Conservation (phyloP, 2,329 filamentous ascomycete genomes). For the Nectriaceae sp. region DNA sequence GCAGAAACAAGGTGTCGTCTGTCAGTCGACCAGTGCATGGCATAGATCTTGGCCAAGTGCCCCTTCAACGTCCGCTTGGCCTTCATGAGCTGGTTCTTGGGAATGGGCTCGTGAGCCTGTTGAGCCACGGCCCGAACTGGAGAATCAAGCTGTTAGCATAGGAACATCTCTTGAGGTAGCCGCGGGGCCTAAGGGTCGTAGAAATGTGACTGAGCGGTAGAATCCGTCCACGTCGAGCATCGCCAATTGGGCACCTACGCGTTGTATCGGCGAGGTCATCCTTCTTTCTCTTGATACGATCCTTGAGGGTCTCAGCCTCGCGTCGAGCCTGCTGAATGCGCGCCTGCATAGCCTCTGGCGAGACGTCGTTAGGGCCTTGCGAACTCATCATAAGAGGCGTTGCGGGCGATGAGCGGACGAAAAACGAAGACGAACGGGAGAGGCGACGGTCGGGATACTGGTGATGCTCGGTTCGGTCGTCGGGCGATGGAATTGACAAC, state of each 20-base stretch:
- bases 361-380: constrained; percentile 63
- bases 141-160: constrained; percentile 25
- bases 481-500: constrained; percentile 29
- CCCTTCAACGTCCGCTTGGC: constrained; percentile 95
- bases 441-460: constrained; percentile 11
- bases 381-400: constrained; percentile 51
- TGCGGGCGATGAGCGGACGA: constrained; percentile 16
- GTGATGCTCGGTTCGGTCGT: constrained; percentile 17
- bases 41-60: constrained; percentile 98
- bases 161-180: not conserved
- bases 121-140: constrained; percentile 89
- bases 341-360: constrained; percentile 84
- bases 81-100: constrained; percentile 92
- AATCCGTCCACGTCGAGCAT: not conserved
- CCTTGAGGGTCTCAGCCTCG: constrained; percentile 97
- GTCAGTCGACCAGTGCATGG: constrained; percentile 99
- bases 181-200: not conserved
- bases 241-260: constrained; percentile 63
- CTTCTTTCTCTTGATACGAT: constrained; percentile 99
- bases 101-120: constrained; percentile 88
- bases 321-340: constrained; percentile 89
- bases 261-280: constrained; percentile 98
- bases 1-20: constrained; percentile 95
- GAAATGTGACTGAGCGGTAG: not conserved
- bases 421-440: constrained; percentile 5